phyloP scores from a whole-genome alignment of 1,284 basidiomycete genomes.

The Ceratobasidium sp. region DNA sequence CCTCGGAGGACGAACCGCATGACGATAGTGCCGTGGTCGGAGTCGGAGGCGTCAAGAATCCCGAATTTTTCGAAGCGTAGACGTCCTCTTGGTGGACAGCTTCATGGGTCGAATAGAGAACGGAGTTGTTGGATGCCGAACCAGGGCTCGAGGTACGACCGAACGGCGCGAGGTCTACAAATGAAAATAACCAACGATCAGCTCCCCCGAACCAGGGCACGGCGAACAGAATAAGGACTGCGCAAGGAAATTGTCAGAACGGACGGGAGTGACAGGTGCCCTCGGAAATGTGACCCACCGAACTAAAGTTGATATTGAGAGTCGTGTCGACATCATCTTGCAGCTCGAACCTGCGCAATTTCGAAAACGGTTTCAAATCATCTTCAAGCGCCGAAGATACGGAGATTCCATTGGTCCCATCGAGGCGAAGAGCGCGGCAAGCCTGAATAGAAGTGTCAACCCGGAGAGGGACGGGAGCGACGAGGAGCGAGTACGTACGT shows the following conservation, averaged over 20 bases:
- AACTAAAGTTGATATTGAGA: constrained; percentile 37
- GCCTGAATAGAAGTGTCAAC: constrained; percentile 61
- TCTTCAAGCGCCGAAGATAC: constrained; percentile 69
- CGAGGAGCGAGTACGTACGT: constrained; percentile 62
- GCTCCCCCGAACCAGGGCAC: not conserved
- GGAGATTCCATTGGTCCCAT: constrained; percentile 61
- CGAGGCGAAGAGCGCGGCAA: constrained; percentile 65
- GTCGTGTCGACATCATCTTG: constrained; percentile 56
- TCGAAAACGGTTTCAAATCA: constrained; percentile 71
- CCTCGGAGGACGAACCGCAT: constrained; percentile 22
- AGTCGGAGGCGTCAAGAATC: constrained; percentile 42
- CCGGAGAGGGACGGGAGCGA: constrained; percentile 31
- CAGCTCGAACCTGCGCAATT: constrained; percentile 65
- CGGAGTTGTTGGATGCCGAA: not conserved
- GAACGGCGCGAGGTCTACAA: constrained; percentile 27
- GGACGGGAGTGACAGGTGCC: constrained; percentile 20
- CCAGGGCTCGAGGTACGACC: constrained; percentile 1
- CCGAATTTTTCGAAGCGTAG: constrained; percentile 7
- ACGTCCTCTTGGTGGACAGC: not conserved
- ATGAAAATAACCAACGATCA: not conserved
- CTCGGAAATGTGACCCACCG: constrained; percentile 9
- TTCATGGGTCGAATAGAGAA: not conserved
- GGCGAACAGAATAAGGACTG: constrained; percentile 51
- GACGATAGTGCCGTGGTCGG: constrained; percentile 29
- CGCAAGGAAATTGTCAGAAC: constrained; percentile 46